A percentile compares a stretch with the other conserved stretches of the same genome.
These are phyloP conservation scores for Candolleomyces aberdarensis DNA, from an alignment of 768 basidiomycete genomes.

Conservation along the genomic window DNA sequence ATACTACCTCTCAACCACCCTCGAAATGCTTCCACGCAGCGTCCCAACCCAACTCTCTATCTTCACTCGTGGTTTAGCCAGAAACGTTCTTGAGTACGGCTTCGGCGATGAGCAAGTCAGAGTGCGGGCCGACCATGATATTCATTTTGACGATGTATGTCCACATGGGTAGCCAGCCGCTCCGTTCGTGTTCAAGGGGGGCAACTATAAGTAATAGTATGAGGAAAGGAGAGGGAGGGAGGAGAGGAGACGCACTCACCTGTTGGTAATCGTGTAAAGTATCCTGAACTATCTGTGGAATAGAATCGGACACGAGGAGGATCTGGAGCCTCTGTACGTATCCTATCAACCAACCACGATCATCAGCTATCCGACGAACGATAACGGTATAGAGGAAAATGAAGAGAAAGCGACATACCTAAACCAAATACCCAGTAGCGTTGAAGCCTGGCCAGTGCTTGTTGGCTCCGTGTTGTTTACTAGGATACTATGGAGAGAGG, in stretches of 20 bases:
- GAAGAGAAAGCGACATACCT: slow-evolving; percentile 41
- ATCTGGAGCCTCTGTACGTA: slow-evolving; percentile 76
- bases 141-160: slow-evolving; percentile 86
- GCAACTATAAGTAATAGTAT: neutral
- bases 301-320: slow-evolving; percentile 70
- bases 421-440: slow-evolving; percentile 73
- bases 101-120: slow-evolving; percentile 76
- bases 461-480: slow-evolving; percentile 65
- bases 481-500: slow-evolving; percentile 55
- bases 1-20: slow-evolving; percentile 55
- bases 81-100: slow-evolving; percentile 61
- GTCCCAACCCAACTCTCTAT: slow-evolving; percentile 56
- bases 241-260: slow-evolving; percentile 30
- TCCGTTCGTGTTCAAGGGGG: slow-evolving; percentile 30
- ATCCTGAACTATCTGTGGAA: slow-evolving; percentile 71
- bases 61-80: slow-evolving; percentile 48
- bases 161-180: slow-evolving; percentile 90
- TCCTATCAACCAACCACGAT: slow-evolving; percentile 40
- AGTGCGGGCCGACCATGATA: slow-evolving; percentile 82
- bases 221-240: neutral
- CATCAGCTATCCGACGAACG: too few species aligned
- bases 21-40: slow-evolving; percentile 73
- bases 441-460: slow-evolving; percentile 79
- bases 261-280: slow-evolving; percentile 79
- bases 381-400: neutral